Percentiles rank a stretch among this genome's conserved stretches.
Evolutionary conservation across 192 early-diverging fungal species (phyloP).

Genomic region (Coemansia pectinata): DNA sequence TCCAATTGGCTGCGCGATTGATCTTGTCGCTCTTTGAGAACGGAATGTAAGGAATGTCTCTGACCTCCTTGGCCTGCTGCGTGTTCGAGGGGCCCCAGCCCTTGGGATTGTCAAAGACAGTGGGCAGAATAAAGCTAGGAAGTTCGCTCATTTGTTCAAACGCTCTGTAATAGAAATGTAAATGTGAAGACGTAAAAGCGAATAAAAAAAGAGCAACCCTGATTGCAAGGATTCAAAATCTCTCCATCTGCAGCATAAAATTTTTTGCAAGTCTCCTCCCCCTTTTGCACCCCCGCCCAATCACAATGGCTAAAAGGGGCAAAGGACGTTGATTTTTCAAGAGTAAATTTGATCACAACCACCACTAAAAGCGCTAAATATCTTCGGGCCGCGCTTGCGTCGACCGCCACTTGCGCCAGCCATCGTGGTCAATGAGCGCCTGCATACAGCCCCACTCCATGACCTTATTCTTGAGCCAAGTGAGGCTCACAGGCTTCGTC

Average conservation of each 20-base stretch:
- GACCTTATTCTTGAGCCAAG: conserved; percentile 85
- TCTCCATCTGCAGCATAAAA: neutral
- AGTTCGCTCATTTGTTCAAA: conserved; percentile 44
- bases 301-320: too few relatives aligned
- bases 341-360: neutral
- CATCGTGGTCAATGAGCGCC: conserved; percentile 82
- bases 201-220: neutral
- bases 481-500: conserved; percentile 81
- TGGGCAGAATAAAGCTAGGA: conserved; percentile 73
- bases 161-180: neutral
- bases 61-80: conserved; percentile 65
- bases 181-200: neutral
- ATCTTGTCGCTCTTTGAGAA: conserved; percentile 96
- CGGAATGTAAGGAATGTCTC: conserved; percentile 90
- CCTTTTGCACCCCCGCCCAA: neutral
- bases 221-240: neutral
- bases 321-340: neutral
- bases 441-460: conserved; percentile 95
- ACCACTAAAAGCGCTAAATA: neutral
- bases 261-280: neutral
- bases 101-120: conserved; percentile 75
- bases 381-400: conserved; percentile 11
- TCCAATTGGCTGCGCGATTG: conserved; percentile 94
- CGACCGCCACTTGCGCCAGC: conserved; percentile 47
- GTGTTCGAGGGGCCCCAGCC: conserved; percentile 85